Evolutionary conservation across 192 early-diverging fungal genomes (phyloP).

Genomic region (Coemansia umbellata): DNA sequence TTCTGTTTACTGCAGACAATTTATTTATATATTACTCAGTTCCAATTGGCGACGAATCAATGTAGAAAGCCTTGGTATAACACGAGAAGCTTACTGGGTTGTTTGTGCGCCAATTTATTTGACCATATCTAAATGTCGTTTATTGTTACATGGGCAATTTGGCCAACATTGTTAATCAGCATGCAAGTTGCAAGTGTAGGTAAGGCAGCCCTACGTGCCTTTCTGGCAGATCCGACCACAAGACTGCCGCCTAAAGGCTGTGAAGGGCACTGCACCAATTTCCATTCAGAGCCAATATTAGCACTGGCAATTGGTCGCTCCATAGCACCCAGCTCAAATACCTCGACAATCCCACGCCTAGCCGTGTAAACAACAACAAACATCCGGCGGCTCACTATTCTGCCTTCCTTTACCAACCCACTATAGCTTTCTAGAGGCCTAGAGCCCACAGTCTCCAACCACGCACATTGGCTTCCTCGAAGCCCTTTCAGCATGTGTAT

Average conservation of each 20-base stretch:
- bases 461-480: conserved; percentile 45
- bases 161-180: conserved; percentile 18
- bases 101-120: conserved; percentile 1
- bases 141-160: conserved; percentile 9
- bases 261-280: conserved; percentile 34
- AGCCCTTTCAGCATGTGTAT: conserved; percentile 46
- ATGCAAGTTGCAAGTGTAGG: conserved; percentile 20
- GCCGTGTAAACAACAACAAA: conserved; percentile 34
- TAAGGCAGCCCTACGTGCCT: conserved; percentile 15
- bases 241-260: conserved; percentile 47
- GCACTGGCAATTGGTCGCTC: conserved; percentile 24
- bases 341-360: conserved; percentile 26
- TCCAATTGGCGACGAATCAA: background rate
- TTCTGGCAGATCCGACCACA: conserved; percentile 16
- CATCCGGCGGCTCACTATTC: conserved; percentile 1
- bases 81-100: background rate
- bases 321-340: conserved; percentile 22
- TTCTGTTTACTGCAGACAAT: too few relatives aligned
- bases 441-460: conserved; percentile 22
- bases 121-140: too few relatives aligned
- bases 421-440: background rate
- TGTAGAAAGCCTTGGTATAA: too few relatives aligned
- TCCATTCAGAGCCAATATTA: conserved; percentile 32
- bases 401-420: background rate
- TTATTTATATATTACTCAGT: too few relatives aligned